Percentiles rank a stretch among this genome's conserved stretches.
Evolutionary conservation across 305 asterid genomes (phyloP).

Genomic region (Lippia alba): DNA sequence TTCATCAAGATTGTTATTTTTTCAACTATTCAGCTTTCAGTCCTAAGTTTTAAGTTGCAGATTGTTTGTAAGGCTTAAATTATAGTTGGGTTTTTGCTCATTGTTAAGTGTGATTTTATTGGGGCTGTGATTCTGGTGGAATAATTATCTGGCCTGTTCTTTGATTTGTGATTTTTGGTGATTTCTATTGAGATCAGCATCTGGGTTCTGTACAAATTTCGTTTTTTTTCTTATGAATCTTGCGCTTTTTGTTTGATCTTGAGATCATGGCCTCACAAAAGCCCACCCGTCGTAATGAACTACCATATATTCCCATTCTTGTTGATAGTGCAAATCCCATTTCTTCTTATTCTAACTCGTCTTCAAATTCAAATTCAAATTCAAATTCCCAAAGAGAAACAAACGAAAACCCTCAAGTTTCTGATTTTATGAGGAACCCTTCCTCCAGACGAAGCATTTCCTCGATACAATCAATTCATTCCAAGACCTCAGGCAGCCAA

Average conservation of each 20-base stretch:
- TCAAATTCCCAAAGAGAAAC: constrained; percentile 54
- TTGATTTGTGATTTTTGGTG: constrained; percentile 31
- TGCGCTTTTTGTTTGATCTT: constrained; percentile 42
- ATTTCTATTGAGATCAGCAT: constrained; percentile 34
- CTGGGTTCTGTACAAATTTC: constrained; percentile 33
- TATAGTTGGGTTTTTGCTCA: constrained; percentile 14
- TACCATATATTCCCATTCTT: constrained; percentile 44
- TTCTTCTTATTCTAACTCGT: constrained; percentile 34
- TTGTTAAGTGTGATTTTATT: constrained; percentile 5
- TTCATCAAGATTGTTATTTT: constrained; percentile 12
- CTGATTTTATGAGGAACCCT: constrained; percentile 50
- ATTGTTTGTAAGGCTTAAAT: background rate
- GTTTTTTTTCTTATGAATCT: constrained; percentile 30
- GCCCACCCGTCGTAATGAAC: constrained; percentile 41
- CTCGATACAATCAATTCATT: constrained; percentile 56
- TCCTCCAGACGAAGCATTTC: constrained; percentile 63
- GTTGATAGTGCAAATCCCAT: constrained; percentile 42
- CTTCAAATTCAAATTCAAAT: constrained; percentile 59
- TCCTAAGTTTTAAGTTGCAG: constrained; percentile 2
- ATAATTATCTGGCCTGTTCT: constrained; percentile 8
- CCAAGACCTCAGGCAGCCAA: constrained; percentile 60
- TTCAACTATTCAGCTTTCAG: background rate
- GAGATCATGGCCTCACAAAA: constrained; percentile 49
- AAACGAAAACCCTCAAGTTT: constrained; percentile 37
- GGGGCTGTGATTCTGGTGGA: constrained; percentile 14